These are phyloP conservation scores for Claviceps pazoutovae DNA, from an alignment of 2,329 filamentous ascomycete genomes.

Conservation along the genomic window DNA sequence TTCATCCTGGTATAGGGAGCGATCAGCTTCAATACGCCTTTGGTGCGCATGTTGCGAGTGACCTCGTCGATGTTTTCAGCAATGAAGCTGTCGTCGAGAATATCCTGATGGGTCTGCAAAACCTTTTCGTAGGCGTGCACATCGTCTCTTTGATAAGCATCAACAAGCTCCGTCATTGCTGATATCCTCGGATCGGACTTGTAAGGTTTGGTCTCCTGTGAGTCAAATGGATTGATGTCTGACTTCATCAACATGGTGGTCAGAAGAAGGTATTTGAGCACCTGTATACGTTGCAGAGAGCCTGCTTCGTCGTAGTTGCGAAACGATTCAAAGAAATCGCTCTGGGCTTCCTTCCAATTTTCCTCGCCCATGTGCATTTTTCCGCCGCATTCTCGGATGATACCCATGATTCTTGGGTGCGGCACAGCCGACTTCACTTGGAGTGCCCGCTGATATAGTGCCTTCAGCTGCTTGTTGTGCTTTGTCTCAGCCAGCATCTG, in stretches of 20 bases:
- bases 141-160: constrained; percentile 91
- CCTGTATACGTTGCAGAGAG: constrained; percentile 88
- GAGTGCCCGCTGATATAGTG: constrained; percentile 79
- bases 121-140: constrained; percentile 85
- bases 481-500: constrained; percentile 96
- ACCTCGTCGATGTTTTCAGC: constrained; percentile 99
- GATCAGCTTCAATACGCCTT: constrained; percentile 84
- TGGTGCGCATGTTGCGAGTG: constrained; percentile 93
- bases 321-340: constrained; percentile 97
- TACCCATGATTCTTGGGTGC: constrained; percentile 97
- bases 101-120: constrained; percentile 73
- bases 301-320: constrained; percentile 98
- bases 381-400: constrained; percentile 94
- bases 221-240: constrained; percentile 97
- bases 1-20: constrained; percentile 91
- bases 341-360: constrained; percentile 95
- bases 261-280: constrained; percentile 89
- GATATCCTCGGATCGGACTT: constrained; percentile 88
- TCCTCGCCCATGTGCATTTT: constrained; percentile 99
- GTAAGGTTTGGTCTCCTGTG: constrained; percentile 97
- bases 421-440: constrained; percentile 93
- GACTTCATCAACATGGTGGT: constrained; percentile 98
- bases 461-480: constrained; percentile 94
- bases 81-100: constrained; percentile 86
- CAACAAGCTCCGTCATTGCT: constrained; percentile 93